phyloP scores from a whole-genome alignment of 495 filamentous ascomycete genomes.

The Lophium mytilinum region DNA sequence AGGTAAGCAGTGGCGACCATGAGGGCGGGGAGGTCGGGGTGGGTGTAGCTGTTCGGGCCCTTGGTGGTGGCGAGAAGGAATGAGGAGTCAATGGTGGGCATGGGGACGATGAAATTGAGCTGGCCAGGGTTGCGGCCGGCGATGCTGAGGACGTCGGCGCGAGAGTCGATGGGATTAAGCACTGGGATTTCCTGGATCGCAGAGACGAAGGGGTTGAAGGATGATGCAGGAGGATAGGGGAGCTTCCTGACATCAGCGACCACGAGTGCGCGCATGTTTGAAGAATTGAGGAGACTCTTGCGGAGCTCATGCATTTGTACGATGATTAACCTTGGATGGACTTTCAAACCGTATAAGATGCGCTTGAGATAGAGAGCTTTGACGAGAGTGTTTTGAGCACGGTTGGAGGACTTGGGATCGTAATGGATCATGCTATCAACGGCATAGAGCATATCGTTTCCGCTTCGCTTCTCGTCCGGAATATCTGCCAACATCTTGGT shows the following conservation, averaged over 20 bases:
- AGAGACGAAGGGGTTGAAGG: conserved; percentile 62
- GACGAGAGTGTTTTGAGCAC: conserved; percentile 74
- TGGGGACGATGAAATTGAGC: conserved; percentile 71
- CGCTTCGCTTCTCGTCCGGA: conserved; percentile 84
- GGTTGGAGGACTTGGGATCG: conserved; percentile 59
- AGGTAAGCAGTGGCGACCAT: conserved; percentile 85
- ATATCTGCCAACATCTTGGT: conserved; percentile 84
- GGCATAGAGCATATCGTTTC: conserved; percentile 64
- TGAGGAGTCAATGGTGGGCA: conserved; percentile 89
- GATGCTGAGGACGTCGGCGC: conserved; percentile 56
- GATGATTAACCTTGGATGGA: conserved; percentile 62
- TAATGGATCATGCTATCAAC: conserved; percentile 76
- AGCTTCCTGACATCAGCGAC: conserved; percentile 75
- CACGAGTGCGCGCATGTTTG: conserved; percentile 78
- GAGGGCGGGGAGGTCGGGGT: conserved; percentile 72
- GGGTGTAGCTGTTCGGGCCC: conserved; percentile 64
- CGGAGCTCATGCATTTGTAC: conserved; percentile 68
- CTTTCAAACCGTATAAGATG: conserved; percentile 65
- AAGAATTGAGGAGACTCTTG: conserved; percentile 61
- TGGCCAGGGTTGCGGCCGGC: conserved; percentile 65
- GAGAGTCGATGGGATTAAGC: conserved; percentile 51
- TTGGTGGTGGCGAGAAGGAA: conserved; percentile 67
- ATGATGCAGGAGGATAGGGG: conserved; percentile 58
- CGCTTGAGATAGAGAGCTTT: conserved; percentile 83
- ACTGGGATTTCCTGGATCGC: conserved; percentile 33